Conservation (phyloP, 2,329 filamentous ascomycete genomes). For the Colletotrichum tropicale region DNA sequence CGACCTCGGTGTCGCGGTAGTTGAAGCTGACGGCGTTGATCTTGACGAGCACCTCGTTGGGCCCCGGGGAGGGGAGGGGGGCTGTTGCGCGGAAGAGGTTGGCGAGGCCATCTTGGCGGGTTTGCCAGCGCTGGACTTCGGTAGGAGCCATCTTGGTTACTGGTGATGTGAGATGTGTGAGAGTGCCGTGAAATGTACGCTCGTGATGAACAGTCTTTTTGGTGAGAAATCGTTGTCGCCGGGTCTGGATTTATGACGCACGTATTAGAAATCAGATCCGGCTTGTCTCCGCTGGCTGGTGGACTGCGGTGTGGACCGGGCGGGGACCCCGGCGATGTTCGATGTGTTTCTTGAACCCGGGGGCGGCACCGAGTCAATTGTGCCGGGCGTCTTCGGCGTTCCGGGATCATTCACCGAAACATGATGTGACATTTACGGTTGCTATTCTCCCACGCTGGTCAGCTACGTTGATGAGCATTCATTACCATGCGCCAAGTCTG, state of each 20-base stretch:
- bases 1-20: slow-evolving; percentile 59
- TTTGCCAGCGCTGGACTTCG: slow-evolving; percentile 54
- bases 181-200: too few relatives aligned
- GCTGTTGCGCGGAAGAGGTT: slow-evolving; percentile 50
- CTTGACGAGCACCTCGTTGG: slow-evolving; percentile 57
- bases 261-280: slow-evolving; percentile 12
- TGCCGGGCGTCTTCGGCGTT: not conserved
- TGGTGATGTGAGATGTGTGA: not conserved
- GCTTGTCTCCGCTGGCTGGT: slow-evolving; percentile 1
- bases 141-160: not conserved
- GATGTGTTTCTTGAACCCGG: not conserved
- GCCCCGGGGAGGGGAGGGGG: slow-evolving; percentile 50
- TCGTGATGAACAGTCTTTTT: too few relatives aligned
- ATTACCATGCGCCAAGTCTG: not conserved
- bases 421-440: not conserved
- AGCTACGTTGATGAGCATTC: not conserved
- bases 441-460: rapidly evolving
- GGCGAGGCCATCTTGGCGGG: slow-evolving; percentile 59
- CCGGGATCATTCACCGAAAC: not conserved
- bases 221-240: not conserved
- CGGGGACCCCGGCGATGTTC: not conserved
- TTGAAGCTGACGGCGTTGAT: slow-evolving; percentile 53
- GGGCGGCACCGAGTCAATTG: not conserved
- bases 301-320: not conserved
- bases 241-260: slow-evolving; percentile 1